A percentile compares a stretch with the other conserved stretches of the same genome.
These are phyloP conservation scores for Rhizopus delemar DNA, from an alignment of 371 early-diverging fungal genomes.

Conservation along the genomic window DNA sequence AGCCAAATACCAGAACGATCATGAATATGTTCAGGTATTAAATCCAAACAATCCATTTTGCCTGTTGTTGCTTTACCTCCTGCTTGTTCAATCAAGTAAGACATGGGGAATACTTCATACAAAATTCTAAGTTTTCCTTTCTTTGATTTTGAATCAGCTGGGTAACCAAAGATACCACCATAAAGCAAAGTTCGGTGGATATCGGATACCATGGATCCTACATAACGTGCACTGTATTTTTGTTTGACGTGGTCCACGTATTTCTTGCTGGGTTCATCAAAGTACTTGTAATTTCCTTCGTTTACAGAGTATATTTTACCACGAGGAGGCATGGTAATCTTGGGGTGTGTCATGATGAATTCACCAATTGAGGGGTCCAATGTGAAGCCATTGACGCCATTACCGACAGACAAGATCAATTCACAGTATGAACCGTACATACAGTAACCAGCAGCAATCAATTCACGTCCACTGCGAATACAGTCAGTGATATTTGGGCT, in stretches of 20 bases:
- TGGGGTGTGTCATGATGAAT: slow-evolving; percentile 94
- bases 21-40: slow-evolving; percentile 88
- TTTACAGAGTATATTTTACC: slow-evolving; percentile 98
- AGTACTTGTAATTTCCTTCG: slow-evolving; percentile 95
- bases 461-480: slow-evolving; percentile 87
- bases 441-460: slow-evolving; percentile 96
- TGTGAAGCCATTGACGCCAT: slow-evolving; percentile 94
- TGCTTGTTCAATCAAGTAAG: slow-evolving; percentile 91
- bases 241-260: slow-evolving; percentile 89
- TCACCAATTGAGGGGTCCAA: slow-evolving; percentile 96
- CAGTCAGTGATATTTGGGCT: slow-evolving; percentile 69
- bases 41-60: slow-evolving; percentile 77
- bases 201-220: slow-evolving; percentile 98
- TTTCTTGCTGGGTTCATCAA: slow-evolving; percentile 84
- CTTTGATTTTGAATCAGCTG: slow-evolving; percentile 85
- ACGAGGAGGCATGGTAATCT: slow-evolving; percentile 76
- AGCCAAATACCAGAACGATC: slow-evolving; percentile 91
- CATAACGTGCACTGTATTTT: slow-evolving; percentile 95
- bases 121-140: slow-evolving; percentile 93
- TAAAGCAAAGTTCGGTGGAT: slow-evolving; percentile 97
- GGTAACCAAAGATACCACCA: slow-evolving; percentile 85
- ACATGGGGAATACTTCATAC: slow-evolving; percentile 99
- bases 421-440: slow-evolving; percentile 93
- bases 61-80: slow-evolving; percentile 94
- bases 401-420: slow-evolving; percentile 79